A percentile compares a stretch with the other conserved stretches of the same genome.
These are phyloP conservation scores for Aspergillus ustus DNA, from an alignment of 2,329 filamentous ascomycete genomes.

Conservation along the genomic window DNA sequence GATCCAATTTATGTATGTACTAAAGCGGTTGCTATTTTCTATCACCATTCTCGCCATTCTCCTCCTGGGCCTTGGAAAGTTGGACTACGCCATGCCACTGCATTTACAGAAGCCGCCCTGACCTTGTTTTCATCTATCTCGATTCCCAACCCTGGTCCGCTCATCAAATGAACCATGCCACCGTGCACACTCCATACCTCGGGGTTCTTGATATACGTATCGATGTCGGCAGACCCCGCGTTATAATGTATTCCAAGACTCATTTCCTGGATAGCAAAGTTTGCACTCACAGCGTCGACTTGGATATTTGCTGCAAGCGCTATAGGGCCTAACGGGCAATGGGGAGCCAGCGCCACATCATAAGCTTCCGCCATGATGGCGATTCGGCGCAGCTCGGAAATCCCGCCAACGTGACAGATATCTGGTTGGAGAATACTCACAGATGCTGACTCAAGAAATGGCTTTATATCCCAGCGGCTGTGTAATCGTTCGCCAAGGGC, in stretches of 20 bases:
- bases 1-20: too few relatives aligned
- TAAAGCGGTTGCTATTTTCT: not conserved
- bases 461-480: constrained; percentile 74
- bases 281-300: constrained; percentile 64
- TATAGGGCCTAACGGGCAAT: constrained; percentile 74
- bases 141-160: constrained; percentile 68
- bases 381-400: constrained; percentile 71
- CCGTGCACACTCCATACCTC: constrained; percentile 68
- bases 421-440: constrained; percentile 77
- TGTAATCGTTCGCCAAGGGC: constrained; percentile 75
- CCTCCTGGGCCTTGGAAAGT: constrained; percentile 20
- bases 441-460: constrained; percentile 69
- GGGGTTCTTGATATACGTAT: constrained; percentile 69
- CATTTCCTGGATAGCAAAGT: constrained; percentile 79
- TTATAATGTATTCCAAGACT: constrained; percentile 81
- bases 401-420: constrained; percentile 72
- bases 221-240: constrained; percentile 61
- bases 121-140: constrained; percentile 73
- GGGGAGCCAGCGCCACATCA: constrained; percentile 73
- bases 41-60: constrained; percentile 21
- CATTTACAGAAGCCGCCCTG: constrained; percentile 60
- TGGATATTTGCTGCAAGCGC: constrained; percentile 75
- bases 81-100: constrained; percentile 61
- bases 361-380: constrained; percentile 74
- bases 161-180: constrained; percentile 66